Conservation (phyloP, 148 eudicot species). For the Arctostaphylos glauca region DNA sequence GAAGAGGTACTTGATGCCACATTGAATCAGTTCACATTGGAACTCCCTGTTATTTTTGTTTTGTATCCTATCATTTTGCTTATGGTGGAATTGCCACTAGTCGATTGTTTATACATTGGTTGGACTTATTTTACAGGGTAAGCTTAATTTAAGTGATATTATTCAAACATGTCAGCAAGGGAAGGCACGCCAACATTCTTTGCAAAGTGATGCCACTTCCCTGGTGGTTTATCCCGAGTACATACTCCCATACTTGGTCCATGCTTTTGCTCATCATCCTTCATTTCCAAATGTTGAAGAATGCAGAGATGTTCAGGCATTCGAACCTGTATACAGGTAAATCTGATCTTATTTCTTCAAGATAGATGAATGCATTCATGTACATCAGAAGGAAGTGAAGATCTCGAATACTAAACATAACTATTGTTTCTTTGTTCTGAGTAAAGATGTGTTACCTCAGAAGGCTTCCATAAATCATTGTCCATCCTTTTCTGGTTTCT, state of each 20-base stretch:
- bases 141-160: constrained; percentile 63
- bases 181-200: constrained; percentile 63
- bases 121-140: constrained; percentile 52
- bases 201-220: constrained; percentile 58
- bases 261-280: constrained; percentile 85
- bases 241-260: constrained; percentile 79
- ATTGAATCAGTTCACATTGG: background rate
- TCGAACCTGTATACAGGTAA: constrained; percentile 86
- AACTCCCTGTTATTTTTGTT: background rate
- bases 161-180: constrained; percentile 78
- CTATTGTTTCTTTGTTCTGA: background rate
- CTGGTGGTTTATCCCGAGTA: constrained; percentile 64
- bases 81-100: background rate
- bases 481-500: background rate
- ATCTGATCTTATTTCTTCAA: background rate
- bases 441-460: background rate
- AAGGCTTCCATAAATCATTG: background rate
- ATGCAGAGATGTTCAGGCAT: constrained; percentile 71
- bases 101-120: constrained; percentile 13
- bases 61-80: background rate
- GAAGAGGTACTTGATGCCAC: constrained; percentile 62
- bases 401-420: background rate
- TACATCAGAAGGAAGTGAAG: background rate
- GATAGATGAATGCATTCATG: background rate
- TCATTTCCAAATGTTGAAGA: constrained; percentile 70